A percentile compares a stretch with the other conserved stretches of the same genome.
Conservation (phyloP, 75 land plant species). For the Isoetes taiwanensis region DNA sequence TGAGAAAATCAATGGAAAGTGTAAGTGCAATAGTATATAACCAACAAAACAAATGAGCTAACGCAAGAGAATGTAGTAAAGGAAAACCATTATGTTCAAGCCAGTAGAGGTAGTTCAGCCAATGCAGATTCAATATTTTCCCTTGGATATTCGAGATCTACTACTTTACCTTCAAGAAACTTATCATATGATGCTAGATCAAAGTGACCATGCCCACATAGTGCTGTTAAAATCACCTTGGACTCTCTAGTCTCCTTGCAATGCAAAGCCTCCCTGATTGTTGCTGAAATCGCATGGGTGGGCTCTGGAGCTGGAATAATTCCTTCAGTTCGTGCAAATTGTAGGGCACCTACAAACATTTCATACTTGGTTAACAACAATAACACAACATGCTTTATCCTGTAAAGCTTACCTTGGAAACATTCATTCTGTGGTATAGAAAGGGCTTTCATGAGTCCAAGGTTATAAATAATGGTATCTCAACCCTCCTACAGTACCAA, state of each 20-base stretch:
- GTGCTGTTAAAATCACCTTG: constrained; percentile 72
- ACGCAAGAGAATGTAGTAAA: no score
- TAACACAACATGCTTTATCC: background rate
- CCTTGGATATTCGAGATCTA: constrained; percentile 46
- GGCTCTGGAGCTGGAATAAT: constrained; percentile 91
- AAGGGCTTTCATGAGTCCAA: constrained; percentile 76
- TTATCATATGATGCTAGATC: constrained; percentile 77
- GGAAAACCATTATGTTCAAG: no score
- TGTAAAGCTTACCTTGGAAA: constrained; percentile 46
- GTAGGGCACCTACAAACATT: constrained; percentile 43
- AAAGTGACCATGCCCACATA: constrained; percentile 96
- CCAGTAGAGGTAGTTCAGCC: no score
- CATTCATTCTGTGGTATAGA: constrained; percentile 77
- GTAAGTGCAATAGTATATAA: no score
- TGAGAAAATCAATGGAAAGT: no score
- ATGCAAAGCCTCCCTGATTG: constrained; percentile 66
- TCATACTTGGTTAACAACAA: background rate
- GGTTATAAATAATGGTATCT: constrained; percentile 80
- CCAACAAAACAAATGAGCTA: no score
- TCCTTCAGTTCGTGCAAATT: constrained; percentile 81
- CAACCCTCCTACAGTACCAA: constrained; percentile 69
- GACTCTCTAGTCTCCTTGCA: constrained; percentile 69
- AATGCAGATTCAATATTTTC: constrained; percentile 42
- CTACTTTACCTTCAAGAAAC: constrained; percentile 57
- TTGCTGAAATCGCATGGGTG: constrained; percentile 90